Evolutionary conservation across 371 early-diverging fungal species (phyloP).

Genomic region (Chytridium lagenaria): DNA sequence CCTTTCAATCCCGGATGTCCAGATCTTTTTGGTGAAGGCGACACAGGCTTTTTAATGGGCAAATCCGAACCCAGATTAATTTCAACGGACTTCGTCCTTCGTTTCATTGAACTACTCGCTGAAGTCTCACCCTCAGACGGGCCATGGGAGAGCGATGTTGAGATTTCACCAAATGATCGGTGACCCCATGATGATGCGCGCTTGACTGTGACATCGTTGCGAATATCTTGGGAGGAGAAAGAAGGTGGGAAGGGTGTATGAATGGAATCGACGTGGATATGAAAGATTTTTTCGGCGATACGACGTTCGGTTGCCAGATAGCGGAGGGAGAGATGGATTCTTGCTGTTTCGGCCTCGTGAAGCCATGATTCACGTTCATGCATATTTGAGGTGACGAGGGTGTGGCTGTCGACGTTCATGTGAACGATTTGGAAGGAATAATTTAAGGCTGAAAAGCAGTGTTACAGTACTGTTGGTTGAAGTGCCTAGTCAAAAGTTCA

Average conservation of each 20-base stretch:
- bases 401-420: conserved; percentile 49
- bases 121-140: neutral
- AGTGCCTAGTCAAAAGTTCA: neutral
- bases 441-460: conserved; percentile 33
- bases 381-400: conserved; percentile 38
- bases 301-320: conserved; percentile 31
- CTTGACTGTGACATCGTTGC: neutral
- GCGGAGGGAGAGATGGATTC: conserved; percentile 37
- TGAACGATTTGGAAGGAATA: conserved; percentile 52
- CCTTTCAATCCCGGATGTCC: neutral
- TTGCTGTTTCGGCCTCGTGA: conserved; percentile 45
- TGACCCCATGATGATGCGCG: conserved; percentile 1
- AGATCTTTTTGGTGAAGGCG: neutral
- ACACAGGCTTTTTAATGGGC: neutral
- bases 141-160: neutral
- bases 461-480: too few relatives aligned
- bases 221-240: neutral
- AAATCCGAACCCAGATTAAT: neutral
- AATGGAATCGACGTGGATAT: conserved; percentile 4
- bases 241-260: neutral
- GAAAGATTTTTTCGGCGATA: neutral
- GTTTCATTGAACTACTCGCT: neutral
- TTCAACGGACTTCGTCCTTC: conserved; percentile 9
- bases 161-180: neutral
- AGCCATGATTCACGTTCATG: conserved; percentile 56